Conservation (phyloP, 495 filamentous ascomycete genomes). For the Massariosphaeria phaeospora region DNA sequence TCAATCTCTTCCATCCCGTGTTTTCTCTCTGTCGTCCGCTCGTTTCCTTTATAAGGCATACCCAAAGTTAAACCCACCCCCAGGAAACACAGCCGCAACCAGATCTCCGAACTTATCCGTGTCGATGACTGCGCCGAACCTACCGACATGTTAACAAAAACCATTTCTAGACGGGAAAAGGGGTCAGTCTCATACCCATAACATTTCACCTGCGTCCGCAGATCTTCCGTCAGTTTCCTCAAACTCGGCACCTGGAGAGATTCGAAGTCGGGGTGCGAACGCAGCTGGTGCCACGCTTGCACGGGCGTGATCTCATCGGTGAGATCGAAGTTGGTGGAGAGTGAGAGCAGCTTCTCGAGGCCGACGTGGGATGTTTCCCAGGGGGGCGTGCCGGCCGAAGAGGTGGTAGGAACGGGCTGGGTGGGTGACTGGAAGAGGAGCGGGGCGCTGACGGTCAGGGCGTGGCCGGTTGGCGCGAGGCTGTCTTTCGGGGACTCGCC, state of each 20-base stretch:
- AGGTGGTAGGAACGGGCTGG: slow-evolving; percentile 10
- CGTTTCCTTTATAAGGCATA: background rate
- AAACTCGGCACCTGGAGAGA: slow-evolving; percentile 4
- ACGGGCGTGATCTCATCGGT: slow-evolving; percentile 39
- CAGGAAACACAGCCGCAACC: slow-evolving; percentile 9
- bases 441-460: slow-evolving; percentile 21
- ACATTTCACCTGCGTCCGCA: slow-evolving; percentile 24
- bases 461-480: slow-evolving; percentile 19
- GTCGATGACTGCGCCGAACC: slow-evolving; percentile 28
- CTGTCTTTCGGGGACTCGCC: slow-evolving; percentile 5
- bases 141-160: slow-evolving; percentile 2
- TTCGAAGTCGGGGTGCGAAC: slow-evolving; percentile 29
- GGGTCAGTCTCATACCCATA: slow-evolving; percentile 20
- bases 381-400: background rate
- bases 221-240: slow-evolving; percentile 19
- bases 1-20: too few relatives aligned
- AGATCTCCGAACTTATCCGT: slow-evolving; percentile 12
- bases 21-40: too few relatives aligned
- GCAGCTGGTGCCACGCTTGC: slow-evolving; percentile 41
- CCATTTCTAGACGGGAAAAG: background rate
- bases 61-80: slow-evolving; percentile 3
- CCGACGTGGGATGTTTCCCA: slow-evolving; percentile 23
- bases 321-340: slow-evolving; percentile 36
- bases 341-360: slow-evolving; percentile 34
- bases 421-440: slow-evolving; percentile 26